Evolutionary conservation across 140 eudicot species (phyloP).

Genomic region (Flaveria floridana): DNA sequence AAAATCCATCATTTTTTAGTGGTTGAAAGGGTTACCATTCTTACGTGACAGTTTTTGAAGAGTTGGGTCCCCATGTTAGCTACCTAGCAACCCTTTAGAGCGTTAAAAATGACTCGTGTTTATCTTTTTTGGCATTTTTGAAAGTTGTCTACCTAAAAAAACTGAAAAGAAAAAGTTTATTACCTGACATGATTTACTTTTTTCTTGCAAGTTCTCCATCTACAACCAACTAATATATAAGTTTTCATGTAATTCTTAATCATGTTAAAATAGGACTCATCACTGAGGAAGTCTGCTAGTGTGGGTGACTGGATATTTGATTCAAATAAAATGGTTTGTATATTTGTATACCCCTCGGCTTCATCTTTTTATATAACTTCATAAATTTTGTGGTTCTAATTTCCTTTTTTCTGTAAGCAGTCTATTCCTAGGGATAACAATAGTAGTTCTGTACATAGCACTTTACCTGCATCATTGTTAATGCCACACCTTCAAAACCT

Average conservation of each 20-base stretch:
- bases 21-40: neutral
- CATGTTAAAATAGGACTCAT: slow-evolving; percentile 56
- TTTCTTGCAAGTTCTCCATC: neutral
- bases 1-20: neutral
- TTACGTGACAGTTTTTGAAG: neutral
- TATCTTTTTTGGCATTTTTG: neutral
- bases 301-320: slow-evolving; percentile 93
- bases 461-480: slow-evolving; percentile 64
- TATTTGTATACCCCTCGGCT: slow-evolving; percentile 5
- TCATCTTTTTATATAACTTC: slow-evolving; percentile 21
- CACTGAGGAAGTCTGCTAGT: slow-evolving; percentile 88
- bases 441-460: slow-evolving; percentile 47
- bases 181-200: neutral
- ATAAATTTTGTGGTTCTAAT: neutral
- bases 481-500: slow-evolving; percentile 98
- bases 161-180: neutral
- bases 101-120: neutral
- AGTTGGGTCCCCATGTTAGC: neutral
- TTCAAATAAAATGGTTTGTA: slow-evolving; percentile 69
- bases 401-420: slow-evolving; percentile 39
- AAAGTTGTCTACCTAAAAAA: neutral
- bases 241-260: slow-evolving; percentile 12
- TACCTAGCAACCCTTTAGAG: neutral
- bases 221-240: slow-evolving; percentile 13
- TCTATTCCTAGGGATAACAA: slow-evolving; percentile 55